Base-by-base conservation (phyloP, 306 rosid species). In the Quercus variabilis region DNA sequence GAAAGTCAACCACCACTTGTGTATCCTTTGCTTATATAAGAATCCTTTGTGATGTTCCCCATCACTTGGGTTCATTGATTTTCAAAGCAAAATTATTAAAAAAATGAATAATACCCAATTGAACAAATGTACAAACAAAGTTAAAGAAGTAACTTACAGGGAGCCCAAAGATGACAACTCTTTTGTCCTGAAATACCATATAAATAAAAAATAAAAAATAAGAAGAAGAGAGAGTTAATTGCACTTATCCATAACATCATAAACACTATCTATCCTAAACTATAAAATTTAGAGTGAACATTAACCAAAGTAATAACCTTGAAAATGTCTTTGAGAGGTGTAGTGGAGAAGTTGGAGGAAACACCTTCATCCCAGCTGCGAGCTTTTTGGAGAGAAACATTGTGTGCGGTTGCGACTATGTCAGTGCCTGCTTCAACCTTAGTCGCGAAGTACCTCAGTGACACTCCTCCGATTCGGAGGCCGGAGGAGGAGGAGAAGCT, bases 341-440 rank as follows among this genome's bases (percentile, higher is more conserved):
- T 91, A 28, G 98, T 87, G 85, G 96, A 77, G 90, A 95, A 95
- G 1, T 91, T 87, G 73, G 99, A 90, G 73, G 94, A 85, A 81
- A 95, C 87, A 18, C 97, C 99, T 68, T 95, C 97, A 65, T 95
- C 98, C 97, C 97, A 95, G 75, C 80, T 78, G 55, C 97, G 95
- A 86, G 99, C 98, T 78, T 91, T 95, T 87, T 91, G 98, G 86
- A 94, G 94, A 80, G 97, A 82, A 85, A 86, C 93, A 74, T 83
- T 78, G 38, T 96, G 86, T 51, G 94, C 92, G 30, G 92, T 88
- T 18, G 96, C 84, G 84, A 94, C 80, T 57, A 95, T 25, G 85
- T 92, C 94, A 13, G 91, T 81, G 5, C 98, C 99, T 6, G 78
- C 83, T 55, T 95, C 90, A 58, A 91, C 79, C 80, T 79, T 78